Evolutionary conservation across 2,329 filamentous ascomycete species (phyloP).

Genomic region (Fusarium coicis): DNA sequence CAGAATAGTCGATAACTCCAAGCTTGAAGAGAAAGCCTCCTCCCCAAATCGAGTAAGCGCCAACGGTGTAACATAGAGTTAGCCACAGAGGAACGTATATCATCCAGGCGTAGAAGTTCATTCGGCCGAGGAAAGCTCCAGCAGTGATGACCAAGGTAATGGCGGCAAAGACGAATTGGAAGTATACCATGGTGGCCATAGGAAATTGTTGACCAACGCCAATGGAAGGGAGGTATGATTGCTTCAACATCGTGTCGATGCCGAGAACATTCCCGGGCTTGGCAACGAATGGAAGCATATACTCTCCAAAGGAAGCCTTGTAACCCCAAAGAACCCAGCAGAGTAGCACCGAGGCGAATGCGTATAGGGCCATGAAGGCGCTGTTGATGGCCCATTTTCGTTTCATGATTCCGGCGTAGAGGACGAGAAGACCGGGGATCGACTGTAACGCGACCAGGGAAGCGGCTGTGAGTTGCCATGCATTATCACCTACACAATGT

Average conservation of each 20-base stretch:
- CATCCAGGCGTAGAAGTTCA: conserved; percentile 5
- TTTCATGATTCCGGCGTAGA: neutral
- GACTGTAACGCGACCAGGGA: neutral
- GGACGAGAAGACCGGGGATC: neutral
- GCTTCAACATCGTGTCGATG: neutral
- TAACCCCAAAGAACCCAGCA: conserved; percentile 2
- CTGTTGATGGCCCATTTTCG: neutral
- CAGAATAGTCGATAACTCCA: neutral
- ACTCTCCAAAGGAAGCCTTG: neutral
- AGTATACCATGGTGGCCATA: neutral
- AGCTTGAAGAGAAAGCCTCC: neutral
- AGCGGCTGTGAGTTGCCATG: neutral
- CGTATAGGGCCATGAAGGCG: neutral
- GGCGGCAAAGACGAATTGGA: neutral
- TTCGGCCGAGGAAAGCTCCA: neutral
- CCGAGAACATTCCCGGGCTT: neutral
- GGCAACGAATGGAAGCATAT: neutral
- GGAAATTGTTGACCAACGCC: neutral
- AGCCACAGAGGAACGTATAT: neutral
- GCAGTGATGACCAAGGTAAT: conserved; percentile 1
- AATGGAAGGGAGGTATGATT: neutral
- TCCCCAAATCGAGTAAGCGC: neutral
- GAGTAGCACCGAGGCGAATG: neutral
- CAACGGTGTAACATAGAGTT: neutral
- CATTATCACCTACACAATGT: neutral